A percentile compares a stretch with the other conserved stretches of the same genome.
Evolutionary conservation across 2,329 filamentous ascomycete genomes (phyloP).

Genomic region (Sordariomycetes sp.): DNA sequence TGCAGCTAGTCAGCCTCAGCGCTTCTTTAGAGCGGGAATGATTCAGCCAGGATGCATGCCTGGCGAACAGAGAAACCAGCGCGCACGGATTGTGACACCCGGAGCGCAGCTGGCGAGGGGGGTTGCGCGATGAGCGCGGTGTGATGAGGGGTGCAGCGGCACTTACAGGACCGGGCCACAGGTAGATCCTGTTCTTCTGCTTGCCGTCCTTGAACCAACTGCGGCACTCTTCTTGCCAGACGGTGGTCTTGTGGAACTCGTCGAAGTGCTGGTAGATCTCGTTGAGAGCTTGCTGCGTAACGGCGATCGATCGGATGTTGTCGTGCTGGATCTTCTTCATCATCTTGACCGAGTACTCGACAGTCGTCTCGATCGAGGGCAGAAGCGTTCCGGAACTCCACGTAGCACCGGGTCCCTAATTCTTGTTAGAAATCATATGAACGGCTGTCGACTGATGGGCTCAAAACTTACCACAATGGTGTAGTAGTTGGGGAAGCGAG

Average conservation of each 20-base stretch:
- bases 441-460: not conserved
- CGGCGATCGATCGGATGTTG: slow-evolving; percentile 21
- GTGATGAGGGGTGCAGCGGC: not conserved
- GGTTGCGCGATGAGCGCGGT: not conserved
- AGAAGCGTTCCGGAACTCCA: slow-evolving; percentile 33
- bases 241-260: slow-evolving; percentile 20
- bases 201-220: slow-evolving; percentile 25
- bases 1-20: not conserved
- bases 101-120: not conserved
- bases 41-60: not conserved
- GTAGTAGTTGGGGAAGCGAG: slow-evolving; percentile 36
- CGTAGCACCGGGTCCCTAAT: slow-evolving; percentile 25
- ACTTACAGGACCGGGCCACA: slow-evolving; percentile 22
- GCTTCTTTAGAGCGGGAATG: too few species aligned
- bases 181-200: slow-evolving; percentile 20
- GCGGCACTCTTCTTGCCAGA: slow-evolving; percentile 21
- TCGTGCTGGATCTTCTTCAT: slow-evolving; percentile 27
- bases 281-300: slow-evolving; percentile 21
- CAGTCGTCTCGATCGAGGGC: slow-evolving; percentile 32
- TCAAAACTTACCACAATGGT: slow-evolving; percentile 15
- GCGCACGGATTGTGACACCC: not conserved
- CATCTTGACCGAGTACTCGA: slow-evolving; percentile 26
- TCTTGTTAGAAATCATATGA: not conserved
- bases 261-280: slow-evolving; percentile 23
- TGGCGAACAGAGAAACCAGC: not conserved